Evolutionary conservation across 768 basidiomycete genomes (phyloP).

Genomic region (Trametes coccinea): DNA sequence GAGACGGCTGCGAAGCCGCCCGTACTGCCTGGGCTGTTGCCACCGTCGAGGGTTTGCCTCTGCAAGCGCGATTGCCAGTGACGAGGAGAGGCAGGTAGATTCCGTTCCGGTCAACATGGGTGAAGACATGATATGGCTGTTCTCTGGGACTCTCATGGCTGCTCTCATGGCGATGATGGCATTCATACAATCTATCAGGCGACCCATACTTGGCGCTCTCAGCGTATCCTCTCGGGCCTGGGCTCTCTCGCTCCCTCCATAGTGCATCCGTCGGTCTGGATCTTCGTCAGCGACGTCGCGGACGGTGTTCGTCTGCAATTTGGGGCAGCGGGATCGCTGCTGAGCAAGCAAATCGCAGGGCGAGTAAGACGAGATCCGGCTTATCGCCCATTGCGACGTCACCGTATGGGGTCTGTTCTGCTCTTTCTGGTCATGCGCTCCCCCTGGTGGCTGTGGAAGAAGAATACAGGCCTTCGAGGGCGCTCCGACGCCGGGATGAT

Average conservation of each 20-base stretch:
- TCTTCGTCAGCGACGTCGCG: not conserved
- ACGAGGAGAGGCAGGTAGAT: too few relatives aligned
- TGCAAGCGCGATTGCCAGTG: too few relatives aligned
- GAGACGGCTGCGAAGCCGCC: too few relatives aligned
- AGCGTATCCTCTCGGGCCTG: not conserved
- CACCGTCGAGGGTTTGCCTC: too few relatives aligned
- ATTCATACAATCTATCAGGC: too few relatives aligned
- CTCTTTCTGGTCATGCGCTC: conserved; percentile 19
- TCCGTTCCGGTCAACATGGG: too few relatives aligned
- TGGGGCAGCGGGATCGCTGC: not conserved
- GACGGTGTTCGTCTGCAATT: not conserved
- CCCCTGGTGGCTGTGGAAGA: conserved; percentile 13
- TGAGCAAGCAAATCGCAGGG: conserved; percentile 10
- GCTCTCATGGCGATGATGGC: too few relatives aligned
- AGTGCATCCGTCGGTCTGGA: not conserved
- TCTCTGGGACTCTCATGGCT: too few relatives aligned
- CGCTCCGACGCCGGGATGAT: conserved; percentile 20
- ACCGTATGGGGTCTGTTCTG: not conserved
- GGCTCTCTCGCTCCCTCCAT: not conserved
- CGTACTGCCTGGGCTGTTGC: too few relatives aligned
- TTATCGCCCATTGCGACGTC: conserved; percentile 7
- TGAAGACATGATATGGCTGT: too few relatives aligned
- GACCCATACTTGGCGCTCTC: not conserved
- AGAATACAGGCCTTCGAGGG: conserved; percentile 5
- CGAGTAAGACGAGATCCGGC: conserved; percentile 11